Evolutionary conservation across 345 rosid species (phyloP).

Genomic region (Erodium maritimum): DNA sequence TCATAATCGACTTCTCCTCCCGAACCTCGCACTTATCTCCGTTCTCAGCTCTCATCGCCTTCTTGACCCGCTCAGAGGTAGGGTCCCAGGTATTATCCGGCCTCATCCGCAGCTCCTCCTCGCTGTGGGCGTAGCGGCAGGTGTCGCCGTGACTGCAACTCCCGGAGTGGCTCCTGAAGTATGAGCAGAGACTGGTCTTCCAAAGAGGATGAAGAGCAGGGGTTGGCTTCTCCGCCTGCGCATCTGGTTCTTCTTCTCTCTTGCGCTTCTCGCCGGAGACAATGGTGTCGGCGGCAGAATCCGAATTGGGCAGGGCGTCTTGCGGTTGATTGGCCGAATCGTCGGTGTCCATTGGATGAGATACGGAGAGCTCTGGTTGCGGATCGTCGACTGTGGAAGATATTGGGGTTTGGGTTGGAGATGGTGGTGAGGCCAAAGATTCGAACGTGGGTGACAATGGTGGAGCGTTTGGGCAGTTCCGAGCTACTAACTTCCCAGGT

Average conservation of each 20-base stretch:
- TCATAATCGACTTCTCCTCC: constrained; percentile 32
- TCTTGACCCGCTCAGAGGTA: constrained; percentile 75
- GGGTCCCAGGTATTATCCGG: constrained; percentile 95
- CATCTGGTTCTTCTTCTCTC: constrained; percentile 25
- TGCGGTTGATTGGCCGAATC: background rate
- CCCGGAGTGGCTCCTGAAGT: constrained; percentile 47
- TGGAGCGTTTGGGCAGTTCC: background rate
- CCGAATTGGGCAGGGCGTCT: background rate
- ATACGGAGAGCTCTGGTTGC: background rate
- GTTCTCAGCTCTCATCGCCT: constrained; percentile 26
- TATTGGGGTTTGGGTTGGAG: background rate
- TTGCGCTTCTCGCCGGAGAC: constrained; percentile 52
- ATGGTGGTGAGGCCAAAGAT: background rate
- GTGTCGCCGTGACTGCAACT: constrained; percentile 59
- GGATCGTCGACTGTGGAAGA: background rate
- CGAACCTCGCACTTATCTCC: constrained; percentile 13
- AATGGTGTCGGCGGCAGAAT: constrained; percentile 12
- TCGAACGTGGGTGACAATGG: background rate
- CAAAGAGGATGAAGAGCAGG: constrained; percentile 27
- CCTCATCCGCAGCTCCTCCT: constrained; percentile 66
- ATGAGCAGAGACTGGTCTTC: constrained; percentile 85
- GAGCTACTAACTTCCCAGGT: background rate
- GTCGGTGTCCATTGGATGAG: background rate
- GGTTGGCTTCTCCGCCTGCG: constrained; percentile 7
- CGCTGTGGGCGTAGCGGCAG: constrained; percentile 85